Evolutionary conservation across 2,329 filamentous ascomycete genomes (phyloP).

Genomic region (Talaromyces sp.): DNA sequence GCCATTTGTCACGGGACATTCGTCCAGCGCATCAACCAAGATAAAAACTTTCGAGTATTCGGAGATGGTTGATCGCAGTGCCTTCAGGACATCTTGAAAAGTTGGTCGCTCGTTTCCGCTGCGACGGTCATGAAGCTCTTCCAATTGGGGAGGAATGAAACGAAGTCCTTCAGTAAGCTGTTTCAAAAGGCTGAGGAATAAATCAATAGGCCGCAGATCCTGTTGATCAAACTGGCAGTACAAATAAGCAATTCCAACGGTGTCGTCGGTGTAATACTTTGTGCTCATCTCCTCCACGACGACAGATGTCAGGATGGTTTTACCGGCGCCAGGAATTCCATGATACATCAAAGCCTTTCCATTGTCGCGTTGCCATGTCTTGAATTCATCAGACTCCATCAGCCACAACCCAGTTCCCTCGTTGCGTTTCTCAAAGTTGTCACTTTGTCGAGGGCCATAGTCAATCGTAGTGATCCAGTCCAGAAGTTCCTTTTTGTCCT

Average conservation of each 20-base stretch:
- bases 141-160: background rate
- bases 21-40: slow-evolving; percentile 5
- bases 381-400: slow-evolving; percentile 7
- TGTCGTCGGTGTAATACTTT: background rate
- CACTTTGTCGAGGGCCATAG: slow-evolving; percentile 5
- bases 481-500: background rate
- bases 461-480: slow-evolving; percentile 6
- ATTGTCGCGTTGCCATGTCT: slow-evolving; percentile 8
- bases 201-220: background rate
- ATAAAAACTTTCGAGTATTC: background rate
- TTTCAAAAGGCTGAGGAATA: background rate
- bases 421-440: slow-evolving; percentile 2
- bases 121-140: background rate
- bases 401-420: slow-evolving; percentile 12
- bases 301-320: slow-evolving; percentile 4
- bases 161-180: background rate
- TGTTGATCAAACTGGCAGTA: slow-evolving; percentile 1
- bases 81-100: background rate
- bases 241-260: slow-evolving; percentile 6
- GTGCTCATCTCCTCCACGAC: background rate
- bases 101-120: background rate
- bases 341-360: slow-evolving; percentile 28
- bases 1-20: background rate
- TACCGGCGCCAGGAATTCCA: slow-evolving; percentile 7
- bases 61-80: background rate